Base-by-base conservation (phyloP, 306 rosid genomes). In the barrel medic (Medicago truncatula) region DNA sequence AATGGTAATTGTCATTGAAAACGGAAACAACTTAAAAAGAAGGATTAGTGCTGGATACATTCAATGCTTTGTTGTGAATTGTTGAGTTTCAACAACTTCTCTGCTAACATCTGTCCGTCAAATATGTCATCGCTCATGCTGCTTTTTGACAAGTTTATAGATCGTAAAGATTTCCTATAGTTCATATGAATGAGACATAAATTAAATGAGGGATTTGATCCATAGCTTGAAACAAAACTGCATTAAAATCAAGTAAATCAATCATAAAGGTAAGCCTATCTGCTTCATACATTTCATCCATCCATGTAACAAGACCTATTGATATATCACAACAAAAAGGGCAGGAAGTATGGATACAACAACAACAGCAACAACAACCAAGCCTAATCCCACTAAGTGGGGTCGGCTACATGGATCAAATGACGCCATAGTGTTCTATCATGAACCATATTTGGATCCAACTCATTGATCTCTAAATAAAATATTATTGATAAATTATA, bases 1-100 rank as follows among this genome's bases (percentile, higher is more conserved):
- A 70, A 39, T 8, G 36, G 57, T 28, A 36, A 63, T 14, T 43
- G 50, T 34, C 70, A 76, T 12, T 40, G 44, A 21, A 39, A 73
- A 71, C 4, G 2, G 62, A 59, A 76, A 74, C 15, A 70, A 31
- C 23, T 38, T 31, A 52, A 71, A n/a, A 23, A 54, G 7, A 75
- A 70, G 49, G 65, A 59, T 8, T 17, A 59, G 36, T 67, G 70
- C 76, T 71, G 96, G 96, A 91, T 93, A 93, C 98, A 86, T 81
- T 91, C 89, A 80, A 93, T 91, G 90, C 97, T 88, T 84, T 93
- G 98, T 62, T 89, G 98, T 9, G 98, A 89, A 78, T 83, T 89
- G 92, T 89, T 93, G 81, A 93, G 93, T 80, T 89, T 93, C 36
- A 85, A 86, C 85, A 93, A 80, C 83, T 93, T 89, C 82, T 91